A percentile compares a stretch with the other conserved stretches of the same genome.
Conservation (phyloP, 1,284 basidiomycete species). For the Naganishia cerealis region DNA sequence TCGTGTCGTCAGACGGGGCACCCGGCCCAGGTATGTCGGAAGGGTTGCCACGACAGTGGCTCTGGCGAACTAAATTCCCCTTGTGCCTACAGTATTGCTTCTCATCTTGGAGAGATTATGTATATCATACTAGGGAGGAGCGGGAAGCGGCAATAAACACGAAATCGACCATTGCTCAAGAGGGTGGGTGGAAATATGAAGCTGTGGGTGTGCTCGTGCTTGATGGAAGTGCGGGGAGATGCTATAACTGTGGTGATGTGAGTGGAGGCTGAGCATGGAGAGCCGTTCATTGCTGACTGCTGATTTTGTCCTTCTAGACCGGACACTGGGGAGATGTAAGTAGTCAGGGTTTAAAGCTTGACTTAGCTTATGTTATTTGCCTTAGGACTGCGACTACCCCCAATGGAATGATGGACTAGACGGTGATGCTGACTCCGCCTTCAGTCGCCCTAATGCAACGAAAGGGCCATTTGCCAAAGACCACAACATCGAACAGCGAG, state of each 20-base stretch:
- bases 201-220: slow-evolving; percentile 14
- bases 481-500: not conserved
- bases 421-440: slow-evolving; percentile 1
- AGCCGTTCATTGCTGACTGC: not conserved
- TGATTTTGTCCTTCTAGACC: not conserved
- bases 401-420: not conserved
- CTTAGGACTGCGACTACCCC: slow-evolving; percentile 11
- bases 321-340: slow-evolving; percentile 28
- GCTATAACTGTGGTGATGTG: slow-evolving; percentile 18
- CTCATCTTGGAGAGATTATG: slow-evolving; percentile 20
- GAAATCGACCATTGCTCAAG: slow-evolving; percentile 14
- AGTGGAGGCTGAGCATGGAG: not conserved
- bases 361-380: not conserved
- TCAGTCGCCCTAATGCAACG: slow-evolving; percentile 2
- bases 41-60: not conserved
- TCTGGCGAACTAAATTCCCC: not conserved
- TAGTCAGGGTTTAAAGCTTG: not conserved
- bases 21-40: slow-evolving; percentile 5
- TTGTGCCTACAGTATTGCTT: slow-evolving; percentile 12
- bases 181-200: slow-evolving; percentile 25
- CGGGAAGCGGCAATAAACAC: slow-evolving; percentile 12
- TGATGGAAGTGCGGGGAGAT: slow-evolving; percentile 6
- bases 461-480: slow-evolving; percentile 11
- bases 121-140: slow-evolving; percentile 16
- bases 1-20: slow-evolving; percentile 12